Conservation (phyloP, 176 grass and related monocot genomes). For the Raddia guianensis region DNA sequence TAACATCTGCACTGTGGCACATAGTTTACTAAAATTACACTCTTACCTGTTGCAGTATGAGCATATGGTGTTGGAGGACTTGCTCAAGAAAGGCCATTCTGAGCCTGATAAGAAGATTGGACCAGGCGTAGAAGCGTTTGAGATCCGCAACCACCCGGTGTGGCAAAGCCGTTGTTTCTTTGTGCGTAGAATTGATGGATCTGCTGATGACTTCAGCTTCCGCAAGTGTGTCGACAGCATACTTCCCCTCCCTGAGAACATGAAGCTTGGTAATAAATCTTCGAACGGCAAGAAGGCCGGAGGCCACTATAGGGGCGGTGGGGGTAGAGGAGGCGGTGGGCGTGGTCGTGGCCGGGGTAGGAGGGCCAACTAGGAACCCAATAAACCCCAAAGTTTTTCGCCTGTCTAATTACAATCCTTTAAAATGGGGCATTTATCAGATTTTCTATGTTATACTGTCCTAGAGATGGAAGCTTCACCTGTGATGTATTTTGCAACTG, state of each 20-base stretch:
- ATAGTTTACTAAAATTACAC: constrained; percentile 27
- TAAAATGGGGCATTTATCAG: constrained; percentile 1
- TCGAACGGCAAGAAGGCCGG: constrained; percentile 46
- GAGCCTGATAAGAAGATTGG: constrained; percentile 82
- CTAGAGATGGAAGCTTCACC: constrained; percentile 4
- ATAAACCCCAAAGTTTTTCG: constrained; percentile 32
- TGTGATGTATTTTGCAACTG: constrained; percentile 27
- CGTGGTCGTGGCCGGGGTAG: constrained; percentile 49
- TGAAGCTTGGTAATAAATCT: constrained; percentile 52
- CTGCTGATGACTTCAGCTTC: constrained; percentile 89
- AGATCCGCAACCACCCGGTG: constrained; percentile 71
- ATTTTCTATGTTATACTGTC: background rate
- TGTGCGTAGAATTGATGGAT: constrained; percentile 64
- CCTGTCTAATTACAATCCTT: background rate
- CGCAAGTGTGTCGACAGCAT: constrained; percentile 89
- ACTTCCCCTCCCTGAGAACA: constrained; percentile 77
- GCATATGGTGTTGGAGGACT: constrained; percentile 70
- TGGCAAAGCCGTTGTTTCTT: constrained; percentile 90
- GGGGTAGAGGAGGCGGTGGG: constrained; percentile 54
- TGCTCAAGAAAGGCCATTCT: constrained; percentile 77
- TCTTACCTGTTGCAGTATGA: constrained; percentile 66
- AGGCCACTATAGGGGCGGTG: constrained; percentile 39
- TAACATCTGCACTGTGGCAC: background rate
- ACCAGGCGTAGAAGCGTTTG: constrained; percentile 72
- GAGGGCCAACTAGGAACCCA: constrained; percentile 29